Evolutionary conservation across 352 stramenopile genomes (phyloP).

Genomic region (Phytophthora boehmeriae): DNA sequence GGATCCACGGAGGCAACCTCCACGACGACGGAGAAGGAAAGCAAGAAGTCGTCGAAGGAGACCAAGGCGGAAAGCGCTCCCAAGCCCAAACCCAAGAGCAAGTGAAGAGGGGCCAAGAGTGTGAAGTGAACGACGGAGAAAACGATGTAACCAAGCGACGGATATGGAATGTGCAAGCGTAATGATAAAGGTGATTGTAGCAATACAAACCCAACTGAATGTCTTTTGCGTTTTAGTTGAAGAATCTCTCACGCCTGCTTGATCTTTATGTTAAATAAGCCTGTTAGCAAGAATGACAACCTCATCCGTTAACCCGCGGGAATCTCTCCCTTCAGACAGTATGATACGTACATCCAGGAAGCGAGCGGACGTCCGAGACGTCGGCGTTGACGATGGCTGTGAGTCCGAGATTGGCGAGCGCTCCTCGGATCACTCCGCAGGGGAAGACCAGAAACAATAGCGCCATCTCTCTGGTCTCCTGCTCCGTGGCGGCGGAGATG

Average conservation of each 20-base stretch:
- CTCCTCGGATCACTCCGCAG: conserved; percentile 94
- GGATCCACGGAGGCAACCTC: neutral
- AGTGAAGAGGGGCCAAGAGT: neutral
- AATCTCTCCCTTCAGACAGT: too few species aligned
- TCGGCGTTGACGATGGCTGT: conserved; percentile 95
- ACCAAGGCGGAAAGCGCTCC: neutral
- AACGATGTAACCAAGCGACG: conserved; percentile 1
- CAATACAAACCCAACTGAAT: neutral
- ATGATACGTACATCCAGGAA: conserved; percentile 90
- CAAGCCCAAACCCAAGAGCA: neutral
- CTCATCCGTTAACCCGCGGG: too few species aligned
- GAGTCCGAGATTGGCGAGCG: conserved; percentile 95
- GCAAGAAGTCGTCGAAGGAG: neutral
- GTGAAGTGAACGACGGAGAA: neutral
- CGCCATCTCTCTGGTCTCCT: conserved; percentile 90
- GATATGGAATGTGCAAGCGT: neutral
- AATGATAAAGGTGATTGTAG: neutral
- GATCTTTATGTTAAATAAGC: conserved; percentile 93
- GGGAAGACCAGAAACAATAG: conserved; percentile 95
- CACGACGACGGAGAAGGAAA: neutral
- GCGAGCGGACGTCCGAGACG: conserved; percentile 88
- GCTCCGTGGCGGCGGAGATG: conserved; percentile 79
- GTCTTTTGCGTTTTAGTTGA: too few species aligned
- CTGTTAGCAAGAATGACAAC: conserved; percentile 37
- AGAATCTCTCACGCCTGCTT: conserved; percentile 54